Conservation (phyloP, 2,329 filamentous ascomycete genomes). For the Exophiala alcalophila region DNA sequence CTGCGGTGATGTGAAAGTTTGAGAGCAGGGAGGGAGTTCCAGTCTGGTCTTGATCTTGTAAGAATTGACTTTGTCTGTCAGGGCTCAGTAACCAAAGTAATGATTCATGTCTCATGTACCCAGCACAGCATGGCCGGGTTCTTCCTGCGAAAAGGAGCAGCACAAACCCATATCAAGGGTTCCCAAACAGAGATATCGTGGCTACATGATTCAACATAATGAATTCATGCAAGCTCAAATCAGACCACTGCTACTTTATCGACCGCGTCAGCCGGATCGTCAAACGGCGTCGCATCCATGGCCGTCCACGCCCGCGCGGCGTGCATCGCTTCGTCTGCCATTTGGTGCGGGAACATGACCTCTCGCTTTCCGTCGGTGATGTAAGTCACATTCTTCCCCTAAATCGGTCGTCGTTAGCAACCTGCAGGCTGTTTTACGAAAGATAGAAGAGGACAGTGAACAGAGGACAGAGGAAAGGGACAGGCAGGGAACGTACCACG, state of each 20-base stretch:
- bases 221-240: neutral
- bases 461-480: neutral
- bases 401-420: no score
- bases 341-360: slow-evolving; percentile 25
- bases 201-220: no score
- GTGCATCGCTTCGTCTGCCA: slow-evolving; percentile 48
- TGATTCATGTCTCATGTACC: no score
- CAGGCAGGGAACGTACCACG: slow-evolving; percentile 31
- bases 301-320: slow-evolving; percentile 43
- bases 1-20: neutral
- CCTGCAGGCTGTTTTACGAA: no score
- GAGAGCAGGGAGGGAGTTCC: no score
- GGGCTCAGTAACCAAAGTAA: no score
- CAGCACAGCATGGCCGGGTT: no score
- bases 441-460: neutral
- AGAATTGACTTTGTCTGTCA: no score
- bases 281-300: slow-evolving; percentile 47
- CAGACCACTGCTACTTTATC: neutral
- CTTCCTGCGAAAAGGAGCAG: no score
- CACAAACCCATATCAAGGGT: no score
- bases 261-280: slow-evolving; percentile 10
- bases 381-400: slow-evolving; percentile 20
- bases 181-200: no score
- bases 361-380: slow-evolving; percentile 17
- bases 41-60: no score